Conservation (phyloP, 192 early-diverging fungal species). For the Gonapodya prolifera region DNA sequence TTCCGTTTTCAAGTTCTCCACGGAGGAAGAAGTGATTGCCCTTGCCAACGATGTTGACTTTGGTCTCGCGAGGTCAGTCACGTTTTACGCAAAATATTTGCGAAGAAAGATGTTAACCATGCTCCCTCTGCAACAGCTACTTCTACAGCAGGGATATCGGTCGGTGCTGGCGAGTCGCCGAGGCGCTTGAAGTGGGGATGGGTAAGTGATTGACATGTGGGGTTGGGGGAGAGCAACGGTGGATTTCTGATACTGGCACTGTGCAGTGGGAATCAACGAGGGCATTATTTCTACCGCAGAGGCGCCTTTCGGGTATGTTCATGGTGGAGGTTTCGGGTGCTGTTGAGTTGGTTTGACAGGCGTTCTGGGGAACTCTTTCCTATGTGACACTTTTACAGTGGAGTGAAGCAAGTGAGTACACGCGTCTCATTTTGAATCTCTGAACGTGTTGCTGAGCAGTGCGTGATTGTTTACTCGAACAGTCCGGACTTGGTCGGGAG, state of each 20-base stretch:
- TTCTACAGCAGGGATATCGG: conserved; percentile 65
- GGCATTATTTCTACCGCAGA: conserved; percentile 34
- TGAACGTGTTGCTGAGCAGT: no score
- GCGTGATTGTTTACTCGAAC: no score
- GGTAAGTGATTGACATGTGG: no score
- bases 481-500: background rate
- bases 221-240: no score
- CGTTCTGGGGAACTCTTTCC: background rate
- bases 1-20: conserved; percentile 57
- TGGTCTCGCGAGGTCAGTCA: no score
- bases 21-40: conserved; percentile 64
- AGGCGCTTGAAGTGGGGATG: conserved; percentile 73
- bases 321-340: no score
- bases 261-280: conserved; percentile 82
- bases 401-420: no score
- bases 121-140: conserved; percentile 35
- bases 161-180: conserved; percentile 67
- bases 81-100: no score
- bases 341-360: conserved; percentile 17
- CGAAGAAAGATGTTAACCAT: no score
- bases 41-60: conserved; percentile 57
- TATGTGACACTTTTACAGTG: background rate
- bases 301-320: conserved; percentile 66
- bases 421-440: no score
- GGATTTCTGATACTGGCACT: no score